Evolutionary conservation across 768 basidiomycete genomes (phyloP).

Genomic region (Xerocomellus chrysenteron): DNA sequence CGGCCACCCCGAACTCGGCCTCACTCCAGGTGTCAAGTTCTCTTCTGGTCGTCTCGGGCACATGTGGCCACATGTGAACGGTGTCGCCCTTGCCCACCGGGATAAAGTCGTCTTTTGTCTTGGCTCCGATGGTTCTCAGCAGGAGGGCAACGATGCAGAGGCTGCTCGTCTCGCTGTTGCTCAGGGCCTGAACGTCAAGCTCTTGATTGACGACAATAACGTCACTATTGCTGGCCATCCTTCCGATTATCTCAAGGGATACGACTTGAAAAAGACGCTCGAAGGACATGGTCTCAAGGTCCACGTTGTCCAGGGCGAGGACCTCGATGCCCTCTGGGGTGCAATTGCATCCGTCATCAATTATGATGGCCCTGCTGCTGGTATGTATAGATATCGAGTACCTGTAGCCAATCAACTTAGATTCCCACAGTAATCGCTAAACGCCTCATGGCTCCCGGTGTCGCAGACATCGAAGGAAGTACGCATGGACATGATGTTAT

Average conservation of each 20-base stretch:
- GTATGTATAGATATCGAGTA: constrained; percentile 36
- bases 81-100: constrained; percentile 75
- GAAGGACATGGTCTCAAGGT: constrained; percentile 83
- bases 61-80: constrained; percentile 88
- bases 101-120: constrained; percentile 79
- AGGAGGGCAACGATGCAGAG: constrained; percentile 90
- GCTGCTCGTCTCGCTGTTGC: constrained; percentile 87
- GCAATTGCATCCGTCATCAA: constrained; percentile 55
- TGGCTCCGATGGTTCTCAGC: constrained; percentile 88
- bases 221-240: constrained; percentile 93
- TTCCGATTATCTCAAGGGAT: constrained; percentile 82
- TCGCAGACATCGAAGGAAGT: constrained; percentile 76
- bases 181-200: constrained; percentile 77
- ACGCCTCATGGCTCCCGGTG: constrained; percentile 64
- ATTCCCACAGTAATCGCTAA: constrained; percentile 60
- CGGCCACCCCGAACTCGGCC: constrained; percentile 85
- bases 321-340: constrained; percentile 75
- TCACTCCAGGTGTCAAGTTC: constrained; percentile 92
- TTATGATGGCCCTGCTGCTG: constrained; percentile 75
- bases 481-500: constrained; percentile 85
- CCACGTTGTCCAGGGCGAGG: constrained; percentile 70
- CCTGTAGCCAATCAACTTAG: not conserved
- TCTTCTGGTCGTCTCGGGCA: constrained; percentile 92
- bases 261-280: constrained; percentile 66
- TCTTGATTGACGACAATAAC: constrained; percentile 88